A percentile compares a stretch with the other conserved stretches of the same genome.
Evolutionary conservation across 306 rosid genomes (phyloP).

Genomic region (Hippophae gyantsensis): DNA sequence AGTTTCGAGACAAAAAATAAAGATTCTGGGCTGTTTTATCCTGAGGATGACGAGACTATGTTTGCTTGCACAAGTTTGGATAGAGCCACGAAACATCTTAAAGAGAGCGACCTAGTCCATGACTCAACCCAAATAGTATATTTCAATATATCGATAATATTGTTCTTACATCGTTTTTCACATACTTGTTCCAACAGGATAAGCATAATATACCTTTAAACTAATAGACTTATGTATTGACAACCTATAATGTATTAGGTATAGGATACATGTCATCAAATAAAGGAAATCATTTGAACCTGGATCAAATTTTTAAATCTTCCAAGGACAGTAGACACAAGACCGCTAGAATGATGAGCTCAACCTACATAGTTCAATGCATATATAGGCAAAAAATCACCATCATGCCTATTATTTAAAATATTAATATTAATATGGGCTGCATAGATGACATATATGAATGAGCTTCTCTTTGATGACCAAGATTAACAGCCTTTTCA

Average conservation of each 20-base stretch:
- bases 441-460: slow-evolving; percentile 39
- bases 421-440: slow-evolving; percentile 12
- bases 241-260: slow-evolving; percentile 44
- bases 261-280: slow-evolving; percentile 41
- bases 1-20: no score
- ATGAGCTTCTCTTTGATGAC: slow-evolving; percentile 45
- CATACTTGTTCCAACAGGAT: not conserved
- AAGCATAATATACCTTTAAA: slow-evolving; percentile 37
- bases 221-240: slow-evolving; percentile 44
- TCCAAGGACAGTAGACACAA: not conserved
- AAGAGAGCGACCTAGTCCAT: no score
- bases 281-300: slow-evolving; percentile 6
- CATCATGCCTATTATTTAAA: slow-evolving; percentile 25
- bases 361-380: slow-evolving; percentile 64
- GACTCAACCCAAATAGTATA: no score
- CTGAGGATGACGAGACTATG: no score
- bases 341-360: not conserved
- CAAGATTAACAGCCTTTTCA: slow-evolving; percentile 53
- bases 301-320: not conserved
- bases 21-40: no score
- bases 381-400: slow-evolving; percentile 39
- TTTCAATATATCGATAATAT: no score
- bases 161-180: no score
- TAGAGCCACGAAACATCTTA: no score
- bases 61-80: no score